Evolutionary conservation across 352 stramenopile genomes (phyloP), one percentile per base, ranked within the genome.

Genomic region (Lagenidium giganteum): DNA sequence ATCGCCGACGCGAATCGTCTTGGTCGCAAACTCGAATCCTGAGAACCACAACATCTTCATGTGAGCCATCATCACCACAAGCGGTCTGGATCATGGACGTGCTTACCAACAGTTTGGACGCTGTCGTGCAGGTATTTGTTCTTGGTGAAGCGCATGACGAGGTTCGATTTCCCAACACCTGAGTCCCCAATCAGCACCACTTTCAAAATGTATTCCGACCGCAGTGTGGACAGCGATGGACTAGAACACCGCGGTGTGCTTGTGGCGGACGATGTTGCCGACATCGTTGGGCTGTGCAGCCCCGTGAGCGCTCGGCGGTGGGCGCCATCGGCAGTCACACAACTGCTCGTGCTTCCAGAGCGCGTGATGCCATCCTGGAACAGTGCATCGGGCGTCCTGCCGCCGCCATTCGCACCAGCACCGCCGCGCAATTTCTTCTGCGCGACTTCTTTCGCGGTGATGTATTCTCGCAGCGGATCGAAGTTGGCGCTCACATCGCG

Each of bases 161-260:
- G 71, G 44, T 93, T 93, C 23, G 78, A 90, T 49, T 95, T 95
- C 48, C 83, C 83, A 9, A 95, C 83, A 43, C 76, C 71, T 29
- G 83, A 94, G 60, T 95, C 78, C 32, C 83, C 83, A 32, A 94
- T 94, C 26, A 93, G 74, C 48, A 95, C 79, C 23, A 95, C 79
- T 52, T 95, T 95, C 30, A 95, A 64, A 39, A 86, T 86, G 38
- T 70, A 80, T 42, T 87, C 64, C n/a, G 49, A 51, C n/a, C 63
- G 43, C 11, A 25, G 32, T 4, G 31, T 51, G n/a, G 49, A 58
- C n/a, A n/a, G n/a, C 23, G 56, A 64, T 18, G 57, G 43, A 55
- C 23, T 60, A 41, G 57, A 77, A 43, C 48, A 68, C 20, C 70
- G 70, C 18, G 76, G 66, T 39, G 51, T 80, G 40, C 61, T 70